These are phyloP conservation scores for Fusarium poae DNA, from an alignment of 2,329 filamentous ascomycete species.

Conservation along the genomic window DNA sequence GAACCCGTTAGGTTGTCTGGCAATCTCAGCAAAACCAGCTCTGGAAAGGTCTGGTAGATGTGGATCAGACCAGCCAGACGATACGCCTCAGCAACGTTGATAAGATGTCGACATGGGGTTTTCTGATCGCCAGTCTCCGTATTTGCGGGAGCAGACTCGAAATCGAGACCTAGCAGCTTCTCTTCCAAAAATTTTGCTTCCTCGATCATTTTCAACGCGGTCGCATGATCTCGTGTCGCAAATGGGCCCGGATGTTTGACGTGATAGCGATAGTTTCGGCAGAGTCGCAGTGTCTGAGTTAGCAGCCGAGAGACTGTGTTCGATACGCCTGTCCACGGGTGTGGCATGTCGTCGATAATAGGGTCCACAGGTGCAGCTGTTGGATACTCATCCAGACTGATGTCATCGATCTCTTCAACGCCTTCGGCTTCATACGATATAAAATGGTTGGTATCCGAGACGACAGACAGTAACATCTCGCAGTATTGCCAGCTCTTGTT, in stretches of 20 bases:
- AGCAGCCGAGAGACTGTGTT: slow-evolving; percentile 52
- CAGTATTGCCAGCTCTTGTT: slow-evolving; percentile 57
- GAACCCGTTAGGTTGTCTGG: slow-evolving; percentile 32
- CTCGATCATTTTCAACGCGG: slow-evolving; percentile 47
- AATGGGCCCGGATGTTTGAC: slow-evolving; percentile 36
- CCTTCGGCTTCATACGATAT: slow-evolving; percentile 26
- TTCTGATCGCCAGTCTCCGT: slow-evolving; percentile 50
- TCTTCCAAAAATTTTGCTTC: slow-evolving; percentile 53
- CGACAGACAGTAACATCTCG: slow-evolving; percentile 56
- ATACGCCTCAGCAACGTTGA: slow-evolving; percentile 55
- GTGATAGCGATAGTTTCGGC: slow-evolving; percentile 52
- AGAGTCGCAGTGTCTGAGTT: slow-evolving; percentile 53
- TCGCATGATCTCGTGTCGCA: slow-evolving; percentile 30
- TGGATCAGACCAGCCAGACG: slow-evolving; percentile 55
- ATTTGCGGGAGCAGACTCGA: slow-evolving; percentile 23
- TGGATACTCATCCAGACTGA: slow-evolving; percentile 27
- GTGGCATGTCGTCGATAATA: slow-evolving; percentile 44
- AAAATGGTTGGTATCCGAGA: slow-evolving; percentile 51
- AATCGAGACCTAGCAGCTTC: slow-evolving; percentile 50
- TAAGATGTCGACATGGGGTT: slow-evolving; percentile 50
- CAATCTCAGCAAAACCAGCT: slow-evolving; percentile 50
- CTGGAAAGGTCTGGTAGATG: slow-evolving; percentile 57
- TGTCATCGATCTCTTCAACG: slow-evolving; percentile 22
- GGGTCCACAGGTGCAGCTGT: slow-evolving; percentile 27
- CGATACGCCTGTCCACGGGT: slow-evolving; percentile 58